These are phyloP conservation scores for Lecanosticta acicola DNA, from an alignment of 2,329 filamentous ascomycete genomes.

Conservation along the genomic window DNA sequence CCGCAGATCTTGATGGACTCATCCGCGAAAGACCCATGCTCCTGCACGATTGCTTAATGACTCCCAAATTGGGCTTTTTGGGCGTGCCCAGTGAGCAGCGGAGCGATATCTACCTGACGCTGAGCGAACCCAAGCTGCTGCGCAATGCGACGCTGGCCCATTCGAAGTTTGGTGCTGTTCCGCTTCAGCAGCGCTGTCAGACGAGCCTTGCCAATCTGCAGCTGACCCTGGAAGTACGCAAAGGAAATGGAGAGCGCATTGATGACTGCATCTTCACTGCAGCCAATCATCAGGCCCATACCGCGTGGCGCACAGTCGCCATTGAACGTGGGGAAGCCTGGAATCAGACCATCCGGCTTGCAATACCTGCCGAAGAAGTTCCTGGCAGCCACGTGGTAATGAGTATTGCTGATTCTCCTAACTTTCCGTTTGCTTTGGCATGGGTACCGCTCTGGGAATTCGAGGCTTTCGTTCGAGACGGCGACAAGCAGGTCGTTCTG, in stretches of 20 bases:
- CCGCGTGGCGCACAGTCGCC: conserved; percentile 82
- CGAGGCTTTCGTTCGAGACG: conserved; percentile 83
- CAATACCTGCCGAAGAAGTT: conserved; percentile 73
- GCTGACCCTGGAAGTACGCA: conserved; percentile 81
- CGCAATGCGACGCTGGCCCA: conserved; percentile 59
- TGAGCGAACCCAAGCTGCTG: conserved; percentile 72
- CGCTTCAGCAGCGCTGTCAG: conserved; percentile 53
- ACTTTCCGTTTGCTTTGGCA: conserved; percentile 81
- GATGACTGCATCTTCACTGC: conserved; percentile 83
- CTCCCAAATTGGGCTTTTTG: conserved; percentile 86
- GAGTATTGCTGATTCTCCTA: conserved; percentile 79
- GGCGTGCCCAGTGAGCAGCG: conserved; percentile 81
- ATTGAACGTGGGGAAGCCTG: conserved; percentile 74
- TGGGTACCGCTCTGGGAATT: conserved; percentile 93
- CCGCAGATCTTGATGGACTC: conserved; percentile 70
- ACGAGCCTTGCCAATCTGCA: conserved; percentile 71
- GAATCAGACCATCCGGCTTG: conserved; percentile 81
- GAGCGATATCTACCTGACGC: conserved; percentile 90
- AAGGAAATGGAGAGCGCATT: conserved; percentile 70
- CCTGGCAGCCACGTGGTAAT: conserved; percentile 79
- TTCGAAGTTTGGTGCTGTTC: conserved; percentile 74
- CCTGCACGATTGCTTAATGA: conserved; percentile 73
- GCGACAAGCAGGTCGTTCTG: conserved; percentile 70
- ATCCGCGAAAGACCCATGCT: conserved; percentile 84
- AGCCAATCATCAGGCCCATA: conserved; percentile 71